Evolutionary conservation across 148 eudicot species (phyloP).

Genomic region (Arbutus unedo): DNA sequence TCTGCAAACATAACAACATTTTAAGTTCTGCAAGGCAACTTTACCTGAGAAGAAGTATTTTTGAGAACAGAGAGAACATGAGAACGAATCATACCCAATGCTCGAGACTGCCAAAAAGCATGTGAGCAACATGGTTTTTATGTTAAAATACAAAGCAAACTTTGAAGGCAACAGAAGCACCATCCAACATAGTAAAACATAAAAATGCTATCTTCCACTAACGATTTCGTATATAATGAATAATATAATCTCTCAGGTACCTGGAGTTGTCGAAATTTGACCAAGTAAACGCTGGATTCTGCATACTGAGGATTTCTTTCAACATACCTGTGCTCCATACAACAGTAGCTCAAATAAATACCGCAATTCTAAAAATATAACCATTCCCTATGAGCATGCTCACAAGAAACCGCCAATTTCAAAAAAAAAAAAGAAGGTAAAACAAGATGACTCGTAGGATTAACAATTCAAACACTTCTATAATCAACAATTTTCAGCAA

Average conservation of each 20-base stretch:
- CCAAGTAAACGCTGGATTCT: slow-evolving; percentile 92
- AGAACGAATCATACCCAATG: slow-evolving; percentile 83
- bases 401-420: slow-evolving; percentile 6
- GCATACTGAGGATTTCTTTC: slow-evolving; percentile 98
- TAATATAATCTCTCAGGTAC: slow-evolving; percentile 29
- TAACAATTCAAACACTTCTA: neutral
- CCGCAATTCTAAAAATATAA: neutral
- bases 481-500: neutral
- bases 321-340: slow-evolving; percentile 58
- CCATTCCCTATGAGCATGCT: neutral
- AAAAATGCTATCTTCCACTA: neutral
- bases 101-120: slow-evolving; percentile 77
- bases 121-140: slow-evolving; percentile 16
- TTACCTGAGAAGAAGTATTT: slow-evolving; percentile 88
- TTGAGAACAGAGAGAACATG: slow-evolving; percentile 82
- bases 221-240: neutral
- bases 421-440: neutral
- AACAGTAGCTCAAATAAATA: neutral
- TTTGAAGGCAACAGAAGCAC: neutral
- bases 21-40: slow-evolving; percentile 1
- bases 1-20: neutral
- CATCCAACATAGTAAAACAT: neutral
- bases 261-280: slow-evolving; percentile 98
- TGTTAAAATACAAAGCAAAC: neutral
- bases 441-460: neutral